Conservation (phyloP, 208 protist species). For the Acanthamoeba triangularis region DNA sequence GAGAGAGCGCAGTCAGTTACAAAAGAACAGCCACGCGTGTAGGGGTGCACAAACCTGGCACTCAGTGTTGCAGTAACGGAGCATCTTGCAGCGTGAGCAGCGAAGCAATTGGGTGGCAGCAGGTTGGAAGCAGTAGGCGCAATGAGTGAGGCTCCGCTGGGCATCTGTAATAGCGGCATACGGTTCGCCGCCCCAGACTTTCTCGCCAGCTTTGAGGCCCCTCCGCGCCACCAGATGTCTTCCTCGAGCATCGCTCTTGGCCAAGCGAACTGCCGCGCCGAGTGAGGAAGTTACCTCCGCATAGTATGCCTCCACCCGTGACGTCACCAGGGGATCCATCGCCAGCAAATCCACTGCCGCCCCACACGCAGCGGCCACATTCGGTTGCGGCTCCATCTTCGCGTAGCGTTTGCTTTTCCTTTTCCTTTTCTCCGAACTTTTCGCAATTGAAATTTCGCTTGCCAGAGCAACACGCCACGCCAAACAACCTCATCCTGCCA, state of each 20-base stretch:
- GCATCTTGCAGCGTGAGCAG: conserved; percentile 30
- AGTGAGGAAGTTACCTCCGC: neutral
- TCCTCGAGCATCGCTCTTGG: neutral
- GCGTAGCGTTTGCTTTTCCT: no score
- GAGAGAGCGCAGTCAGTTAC: neutral
- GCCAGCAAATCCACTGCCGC: neutral
- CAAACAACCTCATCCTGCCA: no score
- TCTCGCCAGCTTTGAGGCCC: neutral
- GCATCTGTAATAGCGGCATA: conserved; percentile 36
- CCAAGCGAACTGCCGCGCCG: neutral
- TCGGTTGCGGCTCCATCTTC: neutral
- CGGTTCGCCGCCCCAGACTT: conserved; percentile 27
- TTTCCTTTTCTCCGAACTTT: no score
- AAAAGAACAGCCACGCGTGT: neutral
- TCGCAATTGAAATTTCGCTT: no score
- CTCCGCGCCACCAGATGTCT: neutral
- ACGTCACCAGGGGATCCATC: neutral
- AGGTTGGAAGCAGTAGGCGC: conserved; percentile 7
- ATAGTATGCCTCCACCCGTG: neutral
- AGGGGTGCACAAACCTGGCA: neutral
- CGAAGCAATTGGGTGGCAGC: neutral
- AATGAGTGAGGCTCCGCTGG: conserved; percentile 3
- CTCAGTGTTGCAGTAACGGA: conserved; percentile 28
- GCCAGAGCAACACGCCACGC: no score
- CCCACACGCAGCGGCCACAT: neutral